A percentile compares a stretch with the other conserved stretches of the same genome.
These are phyloP conservation scores for Talaromyces sp. DNA, from an alignment of 2,329 filamentous ascomycete genomes.

Conservation along the genomic window DNA sequence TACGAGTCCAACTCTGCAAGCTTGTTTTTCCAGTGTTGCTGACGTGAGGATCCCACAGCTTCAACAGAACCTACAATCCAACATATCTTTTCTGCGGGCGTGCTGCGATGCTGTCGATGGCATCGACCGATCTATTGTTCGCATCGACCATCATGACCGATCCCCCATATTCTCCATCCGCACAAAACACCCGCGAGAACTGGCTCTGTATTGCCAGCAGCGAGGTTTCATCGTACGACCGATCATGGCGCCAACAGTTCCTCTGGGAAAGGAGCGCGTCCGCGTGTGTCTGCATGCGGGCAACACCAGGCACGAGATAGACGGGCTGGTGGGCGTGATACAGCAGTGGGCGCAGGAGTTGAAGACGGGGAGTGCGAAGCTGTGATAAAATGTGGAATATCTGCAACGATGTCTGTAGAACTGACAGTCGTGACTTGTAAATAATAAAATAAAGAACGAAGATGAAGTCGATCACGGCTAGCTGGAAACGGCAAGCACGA, in stretches of 20 bases:
- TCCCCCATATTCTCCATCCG: slow-evolving; percentile 63
- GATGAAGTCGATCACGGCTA: too few species aligned
- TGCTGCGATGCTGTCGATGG: slow-evolving; percentile 36
- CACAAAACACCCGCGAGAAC: slow-evolving; percentile 50
- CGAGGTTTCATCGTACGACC: slow-evolving; percentile 56
- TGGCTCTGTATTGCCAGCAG: slow-evolving; percentile 57
- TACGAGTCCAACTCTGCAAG: slow-evolving; percentile 21
- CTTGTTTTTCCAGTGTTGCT: background rate
- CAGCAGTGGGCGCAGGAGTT: slow-evolving; percentile 38
- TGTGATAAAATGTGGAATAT: background rate
- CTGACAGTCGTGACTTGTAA: too few species aligned
- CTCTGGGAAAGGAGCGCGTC: slow-evolving; percentile 56
- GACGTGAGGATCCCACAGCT: background rate
- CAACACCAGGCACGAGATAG: slow-evolving; percentile 54
- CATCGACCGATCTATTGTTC: slow-evolving; percentile 25
- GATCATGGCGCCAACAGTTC: slow-evolving; percentile 64
- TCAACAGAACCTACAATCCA: slow-evolving; percentile 32
- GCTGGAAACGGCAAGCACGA: background rate
- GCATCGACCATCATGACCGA: slow-evolving; percentile 38
- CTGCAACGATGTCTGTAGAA: background rate
- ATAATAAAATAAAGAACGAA: too few species aligned
- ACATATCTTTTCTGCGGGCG: slow-evolving; percentile 43
- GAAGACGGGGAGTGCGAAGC: background rate
- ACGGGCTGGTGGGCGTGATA: slow-evolving; percentile 46
- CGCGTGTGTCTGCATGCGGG: slow-evolving; percentile 63